Base-by-base conservation (phyloP, 2,329 filamentous ascomycete genomes). In the Mollisiaceae sp. region DNA sequence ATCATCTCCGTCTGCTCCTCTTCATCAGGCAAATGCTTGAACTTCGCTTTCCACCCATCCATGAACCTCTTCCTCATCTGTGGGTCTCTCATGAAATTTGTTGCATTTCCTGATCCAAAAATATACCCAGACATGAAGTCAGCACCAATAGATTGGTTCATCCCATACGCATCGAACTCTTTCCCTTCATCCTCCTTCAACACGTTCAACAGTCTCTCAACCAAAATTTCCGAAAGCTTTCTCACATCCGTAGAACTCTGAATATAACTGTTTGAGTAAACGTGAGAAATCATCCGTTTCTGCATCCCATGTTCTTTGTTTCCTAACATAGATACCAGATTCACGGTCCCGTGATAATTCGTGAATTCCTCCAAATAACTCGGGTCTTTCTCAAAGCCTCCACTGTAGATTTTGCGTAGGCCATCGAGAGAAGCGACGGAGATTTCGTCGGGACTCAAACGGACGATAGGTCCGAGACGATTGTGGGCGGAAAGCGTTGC, bases 231-330 rank as follows among this genome's bases (percentile, higher is more conserved):
- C 1, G 85, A 82, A 69, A 91, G 86, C 0, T 80, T 79, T 0
- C 80, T 79, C 32, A 91, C 78, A 2, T 87, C 80, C 0, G 81
- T 76, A 0, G 89, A 91, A 0, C 81, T 78, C 61, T 87, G 85
- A 59, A 95, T 78, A 56, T 82, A 86, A 0, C 90, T 91, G 73
- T 94, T 95, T 67, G 90, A 92, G 78, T 94, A 95, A 59, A 93
- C 84, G 71, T 92, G 89, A 61, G 89, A 89, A 45, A 95, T 75
- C 85, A 93, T 90, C 35, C 90, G 86, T 76, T 94, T 94, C 35
- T 91, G 83, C 22, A 80, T 78, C 0, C 89, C 88, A 76, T 94
- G 92, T 8, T 83, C 77, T 61, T 84, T 87, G 52, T 84, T 84
- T 8, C 80, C 77, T 1, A 83, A 79, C 62, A 88, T 89, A 2